A percentile compares a stretch with the other conserved stretches of the same genome.
Conservation (phyloP, 129 eudicot genomes). For the Mikania micrantha region DNA sequence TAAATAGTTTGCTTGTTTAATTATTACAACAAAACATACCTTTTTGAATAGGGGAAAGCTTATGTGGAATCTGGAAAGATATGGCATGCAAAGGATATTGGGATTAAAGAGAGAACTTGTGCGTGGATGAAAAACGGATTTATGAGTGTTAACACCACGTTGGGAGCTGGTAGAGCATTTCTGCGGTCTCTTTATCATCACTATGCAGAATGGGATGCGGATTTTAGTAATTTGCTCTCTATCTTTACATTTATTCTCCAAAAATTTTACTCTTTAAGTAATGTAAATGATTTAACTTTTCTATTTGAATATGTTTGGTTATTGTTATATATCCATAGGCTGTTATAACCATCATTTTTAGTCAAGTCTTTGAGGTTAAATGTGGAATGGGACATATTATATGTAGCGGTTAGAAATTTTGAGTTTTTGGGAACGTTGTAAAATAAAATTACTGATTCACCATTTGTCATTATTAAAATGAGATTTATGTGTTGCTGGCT, state of each 20-base stretch:
- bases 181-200: conserved; percentile 85
- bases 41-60: conserved; percentile 53
- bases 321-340: background rate
- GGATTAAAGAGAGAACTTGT: conserved; percentile 66
- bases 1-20: background rate
- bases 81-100: conserved; percentile 87
- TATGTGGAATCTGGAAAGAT: conserved; percentile 62
- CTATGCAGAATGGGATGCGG: conserved; percentile 91
- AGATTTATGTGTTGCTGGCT: background rate
- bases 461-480: background rate
- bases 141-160: conserved; percentile 79
- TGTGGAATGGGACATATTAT: background rate
- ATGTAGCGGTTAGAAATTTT: background rate
- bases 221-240: conserved; percentile 53
- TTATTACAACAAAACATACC: too few relatives aligned
- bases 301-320: background rate
- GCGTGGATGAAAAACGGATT: conserved; percentile 89
- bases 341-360: background rate
- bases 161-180: conserved; percentile 93
- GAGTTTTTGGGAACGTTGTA: background rate
- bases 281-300: background rate
- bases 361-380: background rate
- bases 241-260: background rate
- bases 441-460: background rate
- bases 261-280: background rate